Base-by-base conservation (phyloP, 495 filamentous ascomycete genomes). In the Aspergillus mulundensis region DNA sequence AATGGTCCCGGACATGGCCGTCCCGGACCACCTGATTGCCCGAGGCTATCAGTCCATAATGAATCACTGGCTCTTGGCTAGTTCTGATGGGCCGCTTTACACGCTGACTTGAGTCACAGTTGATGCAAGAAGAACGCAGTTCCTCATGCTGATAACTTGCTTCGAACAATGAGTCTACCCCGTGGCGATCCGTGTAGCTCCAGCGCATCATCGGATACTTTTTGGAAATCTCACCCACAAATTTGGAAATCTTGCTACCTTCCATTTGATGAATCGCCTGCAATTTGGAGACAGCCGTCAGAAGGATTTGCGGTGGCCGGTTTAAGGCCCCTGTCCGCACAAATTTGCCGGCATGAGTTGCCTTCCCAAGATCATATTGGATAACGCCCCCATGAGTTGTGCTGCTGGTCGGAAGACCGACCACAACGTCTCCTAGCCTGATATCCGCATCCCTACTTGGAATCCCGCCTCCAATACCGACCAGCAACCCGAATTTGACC, bases 401-500 rank as follows among this genome's bases (percentile, higher is more conserved):
- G 28, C 24, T 7, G 19, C 25, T 39, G 25, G 36, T 23, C 48
- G 46, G 58, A 18, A 32, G 8, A 51, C 61, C 63, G 41, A 70
- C 56, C n/a, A 70, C 67, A 10, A 70, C 58, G 40, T 70, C 67
- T 12, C 67, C 67, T 2, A 70, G 57, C 1, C 67, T 60, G 41
- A 70, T 63, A 56, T 70, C 64, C 0, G 5, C n/a, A n/a, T 49
- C 18, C 1, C 19, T 1, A 18, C 0, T 24, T 1, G 57, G 57
- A 12, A 75, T 61, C 0, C 74, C 74, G 15, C 74, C 71, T 7
- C 73, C 67, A 41, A 78, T 77, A 3, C 76, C 74, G 0, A 78
- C 71, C 54, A 75, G 61, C 6, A 78, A 50, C 28, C 67, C 62
- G 47, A 68, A 64, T 38, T 54, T 47, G 47, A 79, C 65, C 1